These are phyloP conservation scores for Phytophthora vignae DNA, from an alignment of 352 stramenopile genomes.

Conservation along the genomic window DNA sequence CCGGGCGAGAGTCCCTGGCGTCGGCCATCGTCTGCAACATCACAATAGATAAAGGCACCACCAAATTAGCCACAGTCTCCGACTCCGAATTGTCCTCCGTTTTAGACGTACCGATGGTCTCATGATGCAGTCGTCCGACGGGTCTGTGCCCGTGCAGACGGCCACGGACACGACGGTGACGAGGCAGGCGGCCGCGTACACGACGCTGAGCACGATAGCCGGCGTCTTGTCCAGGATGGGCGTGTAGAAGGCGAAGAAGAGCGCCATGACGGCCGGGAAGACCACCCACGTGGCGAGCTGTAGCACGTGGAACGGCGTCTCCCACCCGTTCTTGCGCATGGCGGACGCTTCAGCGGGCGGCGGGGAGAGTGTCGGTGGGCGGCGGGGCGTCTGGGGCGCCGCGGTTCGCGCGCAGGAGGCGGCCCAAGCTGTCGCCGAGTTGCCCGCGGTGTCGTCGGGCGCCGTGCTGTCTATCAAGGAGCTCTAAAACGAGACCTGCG, in stretches of 20 bases:
- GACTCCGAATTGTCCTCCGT: background rate
- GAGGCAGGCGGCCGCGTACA: conserved; percentile 63
- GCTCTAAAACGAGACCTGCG: conserved; percentile 18
- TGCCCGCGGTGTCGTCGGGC: conserved; percentile 19
- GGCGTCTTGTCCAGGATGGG: conserved; percentile 62
- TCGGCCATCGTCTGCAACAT: conserved; percentile 41
- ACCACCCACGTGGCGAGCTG: conserved; percentile 87
- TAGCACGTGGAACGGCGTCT: conserved; percentile 83
- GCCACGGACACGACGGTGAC: conserved; percentile 64
- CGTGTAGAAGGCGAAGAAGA: conserved; percentile 88
- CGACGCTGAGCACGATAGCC: conserved; percentile 58
- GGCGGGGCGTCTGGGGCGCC: too few species aligned
- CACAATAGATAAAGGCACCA: background rate
- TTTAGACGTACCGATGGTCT: conserved; percentile 55
- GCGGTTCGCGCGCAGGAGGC: conserved; percentile 4
- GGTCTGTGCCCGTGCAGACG: conserved; percentile 75
- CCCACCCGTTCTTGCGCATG: conserved; percentile 84
- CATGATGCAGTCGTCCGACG: conserved; percentile 79
- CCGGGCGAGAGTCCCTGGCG: conserved; percentile 33
- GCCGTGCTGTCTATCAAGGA: conserved; percentile 40
- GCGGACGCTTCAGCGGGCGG: background rate
- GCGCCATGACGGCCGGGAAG: conserved; percentile 79
- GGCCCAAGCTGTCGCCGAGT: conserved; percentile 27
- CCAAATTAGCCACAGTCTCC: background rate
- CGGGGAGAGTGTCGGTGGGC: background rate